Base-by-base conservation (phyloP, 2,329 filamentous ascomycete species). In the Malbranchea zuffiana region DNA sequence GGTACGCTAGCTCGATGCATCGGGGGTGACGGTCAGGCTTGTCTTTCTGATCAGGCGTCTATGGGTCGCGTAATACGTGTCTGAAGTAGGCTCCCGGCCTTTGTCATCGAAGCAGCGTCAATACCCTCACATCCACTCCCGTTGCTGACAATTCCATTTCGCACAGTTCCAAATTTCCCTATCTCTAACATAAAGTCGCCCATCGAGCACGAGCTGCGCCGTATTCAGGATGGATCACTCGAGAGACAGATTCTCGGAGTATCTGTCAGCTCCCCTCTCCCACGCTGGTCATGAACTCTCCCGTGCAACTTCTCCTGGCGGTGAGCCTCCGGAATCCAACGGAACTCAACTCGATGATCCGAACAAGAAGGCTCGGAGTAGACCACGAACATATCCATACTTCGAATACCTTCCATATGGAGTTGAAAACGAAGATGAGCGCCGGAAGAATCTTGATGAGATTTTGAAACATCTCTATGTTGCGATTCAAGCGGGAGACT, bases 401-500 rank as follows among this genome's bases (percentile, higher is more conserved):
- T 85, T 87, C 59, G 72, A 78, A 48, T 81, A 90, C 55, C 74
- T 98, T 34, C 92, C 92, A 23, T 98, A 96, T 56, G 65, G 77
- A 40, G 80, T 87, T 39, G 92, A 98, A 61, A 77, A 82, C 54
- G 81, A 88, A 45, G 58, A 69, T 21, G 74, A 86, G 61, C 75
- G 87, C 45, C 79, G 92, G 55, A 72, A 71, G 34, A 85, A 87
- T 44, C 68, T 98, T 31, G 72, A 80, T 30, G 84, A 86, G 56
- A 96, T 95, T 50, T 71, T 96, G 49, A 90, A 87, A 58, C 83
- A 94, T 54, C 78, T 98, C 19, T 96, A 94, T 59, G 83, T 95
- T 50, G 76, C 88, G 40, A 71, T 98, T 45, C 80, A 86, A 55
- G 81, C 90, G 3, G 86, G 94, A 47, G 90, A 98, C 61, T 96